Evolutionary conservation across 441 rosid genomes (phyloP), one percentile per base, ranked within the genome.

Genomic region (Syzygium syzygioides): DNA sequence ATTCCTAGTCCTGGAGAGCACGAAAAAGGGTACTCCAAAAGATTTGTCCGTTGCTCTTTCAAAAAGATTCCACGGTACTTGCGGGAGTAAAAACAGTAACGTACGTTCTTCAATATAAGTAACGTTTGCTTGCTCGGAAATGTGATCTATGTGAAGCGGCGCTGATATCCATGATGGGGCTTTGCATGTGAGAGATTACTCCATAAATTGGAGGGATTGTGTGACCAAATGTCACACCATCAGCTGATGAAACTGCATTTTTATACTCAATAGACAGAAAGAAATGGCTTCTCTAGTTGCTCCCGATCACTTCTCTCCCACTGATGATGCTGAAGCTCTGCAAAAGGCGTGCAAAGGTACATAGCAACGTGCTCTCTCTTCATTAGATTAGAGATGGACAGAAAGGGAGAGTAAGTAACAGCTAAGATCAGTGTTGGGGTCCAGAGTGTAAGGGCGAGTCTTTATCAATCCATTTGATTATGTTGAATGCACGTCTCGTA

Each of bases 321-420:
- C 50, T 83, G 93, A 90, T 89, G 96, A 94, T 91, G 96, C 95
- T 8, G 91, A 92, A 79, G 90, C 91, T 62, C 91, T 94, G 83
- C 45, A 84, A 15, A 88, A 92, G 91, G 94, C 95, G 53, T 91
- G 91, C 54, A 90, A 94, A 91, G 96, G 95, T 93, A 76, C 50
- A 41, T 26, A 25, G 15, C 53, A 25, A 34, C 45, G 23, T 41
- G 4, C 66, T 62, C 26, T n/a, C 64, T 59, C 55, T 37, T 62
- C 26, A 34, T 56, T 62, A 37, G 48, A 11, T 50, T 60, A 20
- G 50, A 20, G 79, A 59, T 71, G 80, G 25, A 37, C 41, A 14
- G 37, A 71, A n/a, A 71, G 19, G 50, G 80, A 71, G 80, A 37
- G 50, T 20, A 71, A 11, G 28, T 45, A 37, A 10, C 25, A 25